A percentile compares a stretch with the other conserved stretches of the same genome.
Conservation (phyloP, 805 yeast genomes). For the Zygosaccharomyces siamensis region DNA sequence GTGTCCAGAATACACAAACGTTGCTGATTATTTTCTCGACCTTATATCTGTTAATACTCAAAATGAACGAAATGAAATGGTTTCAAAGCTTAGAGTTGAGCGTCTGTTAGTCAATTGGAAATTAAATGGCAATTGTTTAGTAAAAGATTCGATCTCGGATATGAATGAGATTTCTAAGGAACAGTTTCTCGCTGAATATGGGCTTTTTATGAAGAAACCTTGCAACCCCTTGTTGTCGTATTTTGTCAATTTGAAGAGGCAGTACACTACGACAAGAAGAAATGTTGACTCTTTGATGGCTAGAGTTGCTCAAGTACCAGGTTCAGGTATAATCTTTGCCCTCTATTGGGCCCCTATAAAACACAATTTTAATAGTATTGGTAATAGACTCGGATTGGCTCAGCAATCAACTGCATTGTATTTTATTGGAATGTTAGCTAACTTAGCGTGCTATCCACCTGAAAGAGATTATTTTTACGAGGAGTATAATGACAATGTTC, state of each 20-base stretch:
- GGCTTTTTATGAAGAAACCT: slow-evolving; percentile 20
- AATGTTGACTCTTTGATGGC: slow-evolving; percentile 58
- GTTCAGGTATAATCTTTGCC: slow-evolving; percentile 60
- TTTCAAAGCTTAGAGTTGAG: slow-evolving; percentile 40
- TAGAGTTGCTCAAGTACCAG: slow-evolving; percentile 58
- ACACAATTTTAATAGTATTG: slow-evolving; percentile 46
- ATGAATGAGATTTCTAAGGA: slow-evolving; percentile 11
- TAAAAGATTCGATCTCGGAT: not conserved
- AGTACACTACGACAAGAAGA: slow-evolving; percentile 39
- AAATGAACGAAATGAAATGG: slow-evolving; percentile 38
- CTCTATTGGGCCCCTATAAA: slow-evolving; percentile 61
- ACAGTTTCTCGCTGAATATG: slow-evolving; percentile 16
- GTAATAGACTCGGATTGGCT: slow-evolving; percentile 66
- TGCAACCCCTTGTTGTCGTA: slow-evolving; percentile 28
- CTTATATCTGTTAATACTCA: slow-evolving; percentile 55
- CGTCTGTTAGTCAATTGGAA: slow-evolving; percentile 40
- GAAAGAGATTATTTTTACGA: slow-evolving; percentile 74
- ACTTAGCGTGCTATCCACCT: slow-evolving; percentile 66
- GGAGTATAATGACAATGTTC: slow-evolving; percentile 69
- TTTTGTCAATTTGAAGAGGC: slow-evolving; percentile 39
- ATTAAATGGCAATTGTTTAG: not conserved
- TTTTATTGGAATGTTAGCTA: slow-evolving; percentile 75
- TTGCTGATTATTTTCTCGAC: slow-evolving; percentile 74
- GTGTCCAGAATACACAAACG: slow-evolving; percentile 57
- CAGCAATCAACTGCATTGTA: slow-evolving; percentile 71